Evolutionary conservation across 345 rosid genomes (phyloP), one percentile per base, ranked within the genome.

Genomic region (Heritiera fomes): DNA sequence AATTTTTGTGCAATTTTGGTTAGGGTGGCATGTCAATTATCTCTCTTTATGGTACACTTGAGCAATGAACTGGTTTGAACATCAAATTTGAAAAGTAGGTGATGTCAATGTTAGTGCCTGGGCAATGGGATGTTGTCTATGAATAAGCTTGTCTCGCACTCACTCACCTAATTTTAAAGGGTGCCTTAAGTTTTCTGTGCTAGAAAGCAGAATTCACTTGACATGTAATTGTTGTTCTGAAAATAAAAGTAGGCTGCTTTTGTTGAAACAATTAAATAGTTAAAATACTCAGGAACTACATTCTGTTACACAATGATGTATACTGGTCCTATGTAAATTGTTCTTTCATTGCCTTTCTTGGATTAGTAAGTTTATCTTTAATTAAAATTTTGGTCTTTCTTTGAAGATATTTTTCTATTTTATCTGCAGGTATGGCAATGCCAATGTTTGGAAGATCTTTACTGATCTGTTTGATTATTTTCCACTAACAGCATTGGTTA

Each of bases 381-480:
- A 9, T 20, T 68, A 20, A 45, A 1, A 5, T 67, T 45, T 68
- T 43, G 8, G 34, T 45, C 3, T 12, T 45, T 11, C 12, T 47
- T 49, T 70, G 58, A 28, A 7, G 20, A 47, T 49, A 7, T 60
- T 3, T 15, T 32, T 32, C 14, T 15, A 15, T 32, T 71, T 71
- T 9, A n/a, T 52, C 6, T 87, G 84, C 90, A 95, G 99, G 88
- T 94, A 95, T 83, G 99, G 99, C 53, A 95, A 90, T 82, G 98
- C 98, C 71, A 91, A 90, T 77, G 97, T 93, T 72, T 93, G 98
- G 97, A 93, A 93, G 88, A 91, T 80, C 78, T 93, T 91, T 77
- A 94, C 99, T 40, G 98, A 95, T 81, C 89, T 95, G 76, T 95
- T 95, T 79, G 99, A 95, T 81, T 95, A 92, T 88, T 91, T 96